Conservation (phyloP, 306 rosid genomes). For the Arachis stenosperma region DNA sequence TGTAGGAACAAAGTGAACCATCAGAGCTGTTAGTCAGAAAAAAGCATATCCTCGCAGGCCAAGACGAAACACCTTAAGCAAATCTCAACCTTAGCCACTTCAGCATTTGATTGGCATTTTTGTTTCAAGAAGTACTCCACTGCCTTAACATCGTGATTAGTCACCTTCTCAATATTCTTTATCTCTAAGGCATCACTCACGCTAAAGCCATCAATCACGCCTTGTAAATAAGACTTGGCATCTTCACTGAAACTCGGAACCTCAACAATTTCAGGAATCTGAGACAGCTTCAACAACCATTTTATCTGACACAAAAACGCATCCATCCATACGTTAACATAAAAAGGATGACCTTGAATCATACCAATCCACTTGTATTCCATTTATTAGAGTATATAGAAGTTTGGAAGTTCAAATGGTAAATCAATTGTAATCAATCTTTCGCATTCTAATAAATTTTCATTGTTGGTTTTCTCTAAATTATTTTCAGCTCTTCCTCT, state of each 20-base stretch:
- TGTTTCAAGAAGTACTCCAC: slow-evolving; percentile 88
- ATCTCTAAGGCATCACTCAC: slow-evolving; percentile 70
- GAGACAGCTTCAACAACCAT: slow-evolving; percentile 75
- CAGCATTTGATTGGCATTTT: slow-evolving; percentile 66
- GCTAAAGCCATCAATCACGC: slow-evolving; percentile 58
- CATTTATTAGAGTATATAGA: too few relatives aligned
- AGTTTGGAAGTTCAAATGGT: too few relatives aligned
- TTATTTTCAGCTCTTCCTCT: too few relatives aligned
- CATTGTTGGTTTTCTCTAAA: too few relatives aligned
- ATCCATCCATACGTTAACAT: not conserved
- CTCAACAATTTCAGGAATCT: slow-evolving; percentile 66
- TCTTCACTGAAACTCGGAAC: slow-evolving; percentile 80
- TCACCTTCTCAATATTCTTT: slow-evolving; percentile 72
- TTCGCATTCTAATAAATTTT: too few relatives aligned
- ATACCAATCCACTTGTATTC: not conserved
- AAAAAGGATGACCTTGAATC: not conserved
- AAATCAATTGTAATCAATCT: too few relatives aligned
- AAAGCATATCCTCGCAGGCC: not conserved
- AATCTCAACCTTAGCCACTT: slow-evolving; percentile 65
- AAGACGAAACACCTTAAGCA: slow-evolving; percentile 4
- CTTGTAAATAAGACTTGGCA: slow-evolving; percentile 58
- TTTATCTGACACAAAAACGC: slow-evolving; percentile 54
- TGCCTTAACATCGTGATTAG: slow-evolving; percentile 91
- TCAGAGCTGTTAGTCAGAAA: slow-evolving; percentile 26
- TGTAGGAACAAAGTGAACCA: slow-evolving; percentile 33